Conservation (phyloP, 2,329 filamentous ascomycete genomes). For the Neofusicoccum cordaticola region DNA sequence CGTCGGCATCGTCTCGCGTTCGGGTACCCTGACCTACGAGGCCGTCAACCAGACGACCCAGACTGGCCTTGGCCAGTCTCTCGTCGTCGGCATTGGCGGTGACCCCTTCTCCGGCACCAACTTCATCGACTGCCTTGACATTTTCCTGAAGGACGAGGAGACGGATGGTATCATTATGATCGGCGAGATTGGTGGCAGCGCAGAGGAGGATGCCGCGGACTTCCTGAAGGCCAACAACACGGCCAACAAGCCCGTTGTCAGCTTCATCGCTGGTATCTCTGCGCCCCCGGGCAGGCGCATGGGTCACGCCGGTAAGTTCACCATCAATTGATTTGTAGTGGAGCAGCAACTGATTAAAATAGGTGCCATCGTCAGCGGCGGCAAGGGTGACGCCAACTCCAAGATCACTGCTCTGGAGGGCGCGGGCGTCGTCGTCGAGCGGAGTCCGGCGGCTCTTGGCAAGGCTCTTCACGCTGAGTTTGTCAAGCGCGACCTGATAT, state of each 20-base stretch:
- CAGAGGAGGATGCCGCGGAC: constrained; percentile 96
- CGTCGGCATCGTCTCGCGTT: constrained; percentile 97
- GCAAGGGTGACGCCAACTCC: constrained; percentile 95
- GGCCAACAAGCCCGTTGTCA: constrained; percentile 90
- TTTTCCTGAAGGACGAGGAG: constrained; percentile 93
- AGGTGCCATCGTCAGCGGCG: constrained; percentile 89
- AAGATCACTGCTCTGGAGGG: constrained; percentile 94
- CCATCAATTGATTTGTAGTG: not conserved
- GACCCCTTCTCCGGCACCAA: constrained; percentile 99
- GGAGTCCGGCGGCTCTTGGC: constrained; percentile 85
- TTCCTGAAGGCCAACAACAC: constrained; percentile 93
- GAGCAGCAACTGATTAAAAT: not conserved
- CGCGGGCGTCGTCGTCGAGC: constrained; percentile 94
- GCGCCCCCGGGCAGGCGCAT: constrained; percentile 94
- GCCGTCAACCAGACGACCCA: constrained; percentile 99
- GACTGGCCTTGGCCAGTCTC: constrained; percentile 92
- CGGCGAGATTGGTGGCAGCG: constrained; percentile 95
- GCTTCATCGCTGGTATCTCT: constrained; percentile 97
- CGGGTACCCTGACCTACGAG: constrained; percentile 98
- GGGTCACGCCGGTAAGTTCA: constrained; percentile 79
- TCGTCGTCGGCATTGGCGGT: constrained; percentile 96
- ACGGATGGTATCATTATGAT: constrained; percentile 99
- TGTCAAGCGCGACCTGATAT: constrained; percentile 92
- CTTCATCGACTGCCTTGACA: constrained; percentile 98
- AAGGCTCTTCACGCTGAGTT: constrained; percentile 95